phyloP scores from a whole-genome alignment of 805 yeast genomes.

The Maudiozyma saulgeensis region DNA sequence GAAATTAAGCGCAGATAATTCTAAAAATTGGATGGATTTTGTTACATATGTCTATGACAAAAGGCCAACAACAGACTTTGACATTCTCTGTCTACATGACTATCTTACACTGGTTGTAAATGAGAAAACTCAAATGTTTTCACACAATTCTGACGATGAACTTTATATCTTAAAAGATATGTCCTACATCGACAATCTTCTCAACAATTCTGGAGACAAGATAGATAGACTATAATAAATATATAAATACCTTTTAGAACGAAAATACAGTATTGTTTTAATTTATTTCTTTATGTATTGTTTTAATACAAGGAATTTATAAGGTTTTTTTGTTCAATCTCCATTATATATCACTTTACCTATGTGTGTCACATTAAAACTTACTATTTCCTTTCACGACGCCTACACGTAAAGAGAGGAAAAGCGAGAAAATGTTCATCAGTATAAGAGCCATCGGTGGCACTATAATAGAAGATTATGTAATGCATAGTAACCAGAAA shows the following conservation, averaged over 20 bases:
- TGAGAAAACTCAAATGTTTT: neutral
- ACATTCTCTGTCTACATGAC: constrained; percentile 2
- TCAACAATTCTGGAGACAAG: constrained; percentile 1
- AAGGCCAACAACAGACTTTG: neutral
- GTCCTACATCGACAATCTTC: neutral
- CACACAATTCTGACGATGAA: neutral
- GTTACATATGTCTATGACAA: neutral
- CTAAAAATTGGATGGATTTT: neutral
- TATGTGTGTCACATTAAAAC: no score
- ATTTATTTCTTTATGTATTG: no score
- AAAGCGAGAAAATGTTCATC: no score
- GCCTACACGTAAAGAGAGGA: no score
- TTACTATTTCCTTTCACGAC: no score
- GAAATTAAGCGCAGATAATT: neutral
- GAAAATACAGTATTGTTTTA: no score
- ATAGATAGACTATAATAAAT: neutral
- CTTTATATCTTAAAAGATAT: constrained; percentile 2
- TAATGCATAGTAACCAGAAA: neutral
- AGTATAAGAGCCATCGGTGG: no score
- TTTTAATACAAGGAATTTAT: no score
- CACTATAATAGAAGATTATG: neutral
- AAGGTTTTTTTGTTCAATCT: no score
- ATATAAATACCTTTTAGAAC: neutral
- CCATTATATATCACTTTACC: no score
- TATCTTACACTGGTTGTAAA: neutral